phyloP scores from a whole-genome alignment of 2,329 filamentous ascomycete species.

The Aspergillus sp. region DNA sequence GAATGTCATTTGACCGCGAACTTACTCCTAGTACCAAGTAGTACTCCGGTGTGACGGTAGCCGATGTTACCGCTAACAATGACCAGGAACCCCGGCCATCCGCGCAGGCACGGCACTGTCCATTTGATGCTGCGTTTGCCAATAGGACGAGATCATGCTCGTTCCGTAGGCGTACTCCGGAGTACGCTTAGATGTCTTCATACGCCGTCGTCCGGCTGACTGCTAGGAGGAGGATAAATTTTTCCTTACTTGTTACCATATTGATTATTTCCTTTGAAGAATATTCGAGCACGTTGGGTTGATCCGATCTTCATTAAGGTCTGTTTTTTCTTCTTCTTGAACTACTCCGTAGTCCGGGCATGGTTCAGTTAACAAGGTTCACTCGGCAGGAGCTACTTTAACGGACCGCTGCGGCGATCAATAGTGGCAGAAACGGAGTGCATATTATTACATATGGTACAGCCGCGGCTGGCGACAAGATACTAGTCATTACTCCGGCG shows the following conservation, averaged over 20 bases:
- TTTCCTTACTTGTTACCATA: background rate
- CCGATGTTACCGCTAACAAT: background rate
- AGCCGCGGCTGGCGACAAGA: conserved; percentile 18
- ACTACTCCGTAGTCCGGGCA: background rate
- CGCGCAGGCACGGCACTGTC: background rate
- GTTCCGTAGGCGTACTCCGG: background rate
- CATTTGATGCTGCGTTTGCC: background rate
- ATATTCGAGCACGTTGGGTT: background rate
- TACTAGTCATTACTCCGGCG: background rate
- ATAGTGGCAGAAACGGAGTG: background rate
- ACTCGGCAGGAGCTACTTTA: background rate
- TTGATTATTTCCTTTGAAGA: background rate
- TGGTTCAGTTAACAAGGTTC: background rate
- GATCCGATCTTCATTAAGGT: no score
- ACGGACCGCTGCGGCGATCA: conserved; percentile 2
- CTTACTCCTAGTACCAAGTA: background rate
- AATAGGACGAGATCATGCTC: background rate
- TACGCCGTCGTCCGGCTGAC: background rate
- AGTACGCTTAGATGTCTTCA: background rate
- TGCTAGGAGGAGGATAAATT: no score
- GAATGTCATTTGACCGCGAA: no score
- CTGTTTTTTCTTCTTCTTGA: background rate
- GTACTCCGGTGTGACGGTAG: background rate
- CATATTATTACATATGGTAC: conserved; percentile 4
- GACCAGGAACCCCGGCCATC: background rate